These are phyloP conservation scores for Aspergillus ruber DNA, from an alignment of 2,329 filamentous ascomycete species.

Conservation along the genomic window DNA sequence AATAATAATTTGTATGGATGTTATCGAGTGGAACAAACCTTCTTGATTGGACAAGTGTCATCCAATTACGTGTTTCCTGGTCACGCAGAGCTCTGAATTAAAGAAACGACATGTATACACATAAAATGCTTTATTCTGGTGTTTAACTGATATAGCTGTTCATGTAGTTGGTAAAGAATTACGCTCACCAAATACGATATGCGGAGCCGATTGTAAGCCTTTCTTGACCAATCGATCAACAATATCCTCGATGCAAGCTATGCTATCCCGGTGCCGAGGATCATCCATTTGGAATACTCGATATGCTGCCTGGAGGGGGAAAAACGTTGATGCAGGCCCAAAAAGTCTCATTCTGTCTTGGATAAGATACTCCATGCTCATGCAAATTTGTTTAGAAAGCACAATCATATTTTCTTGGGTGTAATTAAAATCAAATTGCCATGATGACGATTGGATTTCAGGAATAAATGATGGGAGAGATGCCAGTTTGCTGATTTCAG, in stretches of 20 bases:
- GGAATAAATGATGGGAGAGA: background rate
- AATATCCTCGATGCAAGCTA: conserved; percentile 2
- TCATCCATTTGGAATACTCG: conserved; percentile 2
- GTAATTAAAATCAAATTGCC: background rate
- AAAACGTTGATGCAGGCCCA: conserved; percentile 30
- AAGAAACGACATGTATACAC: too few relatives aligned
- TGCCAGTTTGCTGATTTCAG: conserved; percentile 19
- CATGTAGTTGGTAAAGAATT: too few relatives aligned
- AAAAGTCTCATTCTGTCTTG: conserved; percentile 37
- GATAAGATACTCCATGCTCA: conserved; percentile 33
- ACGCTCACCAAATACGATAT: conserved; percentile 6
- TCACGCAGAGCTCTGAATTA: too few relatives aligned
- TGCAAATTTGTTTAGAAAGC: conserved; percentile 23
- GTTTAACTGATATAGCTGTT: too few relatives aligned
- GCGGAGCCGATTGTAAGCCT: conserved; percentile 10
- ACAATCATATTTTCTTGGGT: background rate
- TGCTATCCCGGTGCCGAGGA: background rate
- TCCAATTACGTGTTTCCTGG: too few relatives aligned
- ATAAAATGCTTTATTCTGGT: too few relatives aligned
- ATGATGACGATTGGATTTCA: background rate
- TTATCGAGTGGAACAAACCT: too few relatives aligned
- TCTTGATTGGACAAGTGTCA: too few relatives aligned
- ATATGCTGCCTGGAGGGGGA: conserved; percentile 22
- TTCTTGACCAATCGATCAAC: conserved; percentile 9
- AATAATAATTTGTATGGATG: too few relatives aligned